A percentile compares a stretch with the other conserved stretches of the same genome.
Evolutionary conservation across 345 rosid genomes (phyloP).

Genomic region (Citrus hindsii): DNA sequence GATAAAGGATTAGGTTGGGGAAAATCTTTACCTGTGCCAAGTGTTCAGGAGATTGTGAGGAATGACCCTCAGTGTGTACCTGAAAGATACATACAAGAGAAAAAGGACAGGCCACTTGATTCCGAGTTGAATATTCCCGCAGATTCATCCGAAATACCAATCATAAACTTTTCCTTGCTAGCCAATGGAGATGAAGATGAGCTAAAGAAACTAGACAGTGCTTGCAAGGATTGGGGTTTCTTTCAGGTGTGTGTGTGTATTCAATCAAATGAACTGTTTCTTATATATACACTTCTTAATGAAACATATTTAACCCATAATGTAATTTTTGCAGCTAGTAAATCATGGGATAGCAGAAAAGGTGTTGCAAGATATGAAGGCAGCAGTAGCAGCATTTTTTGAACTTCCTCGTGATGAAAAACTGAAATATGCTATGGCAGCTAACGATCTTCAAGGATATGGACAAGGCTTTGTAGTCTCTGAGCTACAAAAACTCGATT

Average conservation of each 20-base stretch:
- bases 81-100: conserved; percentile 16
- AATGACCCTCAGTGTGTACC: conserved; percentile 15
- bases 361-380: conserved; percentile 13
- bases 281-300: too few relatives aligned
- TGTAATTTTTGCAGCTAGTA: conserved; percentile 13
- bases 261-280: background rate
- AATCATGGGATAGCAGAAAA: conserved; percentile 17
- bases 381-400: conserved; percentile 22
- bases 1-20: conserved; percentile 14
- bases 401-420: conserved; percentile 30
- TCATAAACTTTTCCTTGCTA: conserved; percentile 23
- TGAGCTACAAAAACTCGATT: conserved; percentile 27
- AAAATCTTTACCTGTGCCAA: conserved; percentile 17
- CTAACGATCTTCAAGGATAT: conserved; percentile 22
- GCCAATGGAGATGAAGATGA: conserved; percentile 20
- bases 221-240: conserved; percentile 40
- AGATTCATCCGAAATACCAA: conserved; percentile 4
- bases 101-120: conserved; percentile 5
- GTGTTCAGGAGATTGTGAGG: conserved; percentile 22
- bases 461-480: conserved; percentile 27
- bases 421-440: conserved; percentile 18
- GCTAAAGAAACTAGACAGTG: conserved; percentile 19
- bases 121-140: background rate
- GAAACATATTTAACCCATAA: background rate
- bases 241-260: conserved; percentile 16